Evolutionary conservation across 1,284 basidiomycete species (phyloP), one percentile per base, ranked within the genome.

Genomic region (Schizopora paradoxa): DNA sequence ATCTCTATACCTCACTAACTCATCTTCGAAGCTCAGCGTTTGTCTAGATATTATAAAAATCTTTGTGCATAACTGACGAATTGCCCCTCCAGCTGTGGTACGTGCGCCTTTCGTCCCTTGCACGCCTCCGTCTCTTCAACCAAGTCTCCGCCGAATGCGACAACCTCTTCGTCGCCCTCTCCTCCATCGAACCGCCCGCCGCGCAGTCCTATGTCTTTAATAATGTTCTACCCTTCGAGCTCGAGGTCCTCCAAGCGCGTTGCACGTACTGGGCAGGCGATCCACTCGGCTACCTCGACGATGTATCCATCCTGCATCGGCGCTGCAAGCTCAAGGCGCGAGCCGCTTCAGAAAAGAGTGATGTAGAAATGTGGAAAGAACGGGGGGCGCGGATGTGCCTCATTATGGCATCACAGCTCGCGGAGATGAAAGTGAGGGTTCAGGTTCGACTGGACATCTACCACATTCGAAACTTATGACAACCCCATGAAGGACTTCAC

Each of bases 131-230:
- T 28, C 76, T 91, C 41, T 85, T 84, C 67, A 87, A 87, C 57
- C 87, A 90, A 59, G 80, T 82, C 13, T 75, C 84, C 1, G 81
- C 82, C 16, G 87, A 91, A 65, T 82, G 82, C 60, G 79, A 77
- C 18, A 84, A 86, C 62, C 72, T 90, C n/a, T 89, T 85, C 62
- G 66, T 73, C n/a, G 79, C 81, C 14, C 73, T 89, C 35, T 70
- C 75, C 51, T 67, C 70, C 28, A 70, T 83, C 45, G 72, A 77
- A 51, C 73, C 81, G 2, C 60, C 61, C 14, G 61, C 72, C 31
- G 57, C 73, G 7, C 70, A 73, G 35, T 53, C 62, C 27, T 78
- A 73, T 61, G 65, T 82, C 37, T 76, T 79, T 55, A 77, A 79
- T 23, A 66, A 73, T 39, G 46, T 81, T 43, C 67, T 90, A 35